Conservation (phyloP, 257 asterid species). For the Solanum sejunctum region DNA sequence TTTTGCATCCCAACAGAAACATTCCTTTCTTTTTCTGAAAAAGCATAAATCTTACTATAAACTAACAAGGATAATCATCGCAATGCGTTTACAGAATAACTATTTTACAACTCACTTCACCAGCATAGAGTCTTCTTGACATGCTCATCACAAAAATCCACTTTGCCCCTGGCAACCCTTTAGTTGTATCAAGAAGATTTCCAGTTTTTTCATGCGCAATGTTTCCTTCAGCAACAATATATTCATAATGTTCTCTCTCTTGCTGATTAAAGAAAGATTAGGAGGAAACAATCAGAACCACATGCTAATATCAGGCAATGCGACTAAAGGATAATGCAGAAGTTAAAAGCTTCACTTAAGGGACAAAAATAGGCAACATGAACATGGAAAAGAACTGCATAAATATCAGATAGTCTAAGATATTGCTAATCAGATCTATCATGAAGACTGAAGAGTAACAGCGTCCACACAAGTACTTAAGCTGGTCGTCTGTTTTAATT, state of each 20-base stretch:
- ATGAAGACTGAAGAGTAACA: neutral
- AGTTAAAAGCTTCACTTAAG: neutral
- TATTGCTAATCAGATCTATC: neutral
- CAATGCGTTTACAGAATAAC: neutral
- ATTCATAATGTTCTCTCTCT: constrained; percentile 74
- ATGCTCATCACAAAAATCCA: constrained; percentile 99
- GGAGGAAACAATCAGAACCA: neutral
- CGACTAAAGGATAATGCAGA: neutral
- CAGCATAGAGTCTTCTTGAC: constrained; percentile 57
- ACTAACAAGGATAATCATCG: neutral
- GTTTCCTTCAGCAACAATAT: constrained; percentile 42
- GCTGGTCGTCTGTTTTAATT: neutral
- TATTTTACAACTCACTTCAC: constrained; percentile 43
- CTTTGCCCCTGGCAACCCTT: constrained; percentile 39
- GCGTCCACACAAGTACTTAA: neutral
- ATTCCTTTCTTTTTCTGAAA: constrained; percentile 77
- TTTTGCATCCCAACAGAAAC: too few relatives aligned
- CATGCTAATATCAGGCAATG: neutral
- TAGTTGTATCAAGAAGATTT: constrained; percentile 43
- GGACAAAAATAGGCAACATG: neutral
- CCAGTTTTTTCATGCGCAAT: constrained; percentile 41
- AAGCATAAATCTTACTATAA: neutral
- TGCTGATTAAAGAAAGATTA: constrained; percentile 31
- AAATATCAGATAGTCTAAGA: neutral
- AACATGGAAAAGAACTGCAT: neutral